Evolutionary conservation across 768 basidiomycete genomes (phyloP).

Genomic region (Russula sp.): DNA sequence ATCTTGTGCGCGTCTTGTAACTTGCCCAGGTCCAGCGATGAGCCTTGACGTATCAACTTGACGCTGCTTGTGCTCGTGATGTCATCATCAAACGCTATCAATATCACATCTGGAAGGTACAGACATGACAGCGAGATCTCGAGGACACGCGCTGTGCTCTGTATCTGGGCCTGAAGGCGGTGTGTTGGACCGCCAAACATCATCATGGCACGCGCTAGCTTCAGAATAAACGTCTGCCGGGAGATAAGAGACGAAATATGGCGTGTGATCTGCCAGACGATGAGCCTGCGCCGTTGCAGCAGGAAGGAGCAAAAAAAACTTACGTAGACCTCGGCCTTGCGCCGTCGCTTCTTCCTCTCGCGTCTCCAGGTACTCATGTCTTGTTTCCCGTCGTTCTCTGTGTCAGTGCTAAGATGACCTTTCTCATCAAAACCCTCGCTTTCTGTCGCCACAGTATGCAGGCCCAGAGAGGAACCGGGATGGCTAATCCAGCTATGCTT

Average conservation of each 20-base stretch:
- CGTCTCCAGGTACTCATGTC: constrained; percentile 30
- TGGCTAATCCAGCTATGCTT: constrained; percentile 26
- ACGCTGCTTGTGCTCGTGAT: constrained; percentile 75
- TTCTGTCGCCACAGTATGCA: constrained; percentile 26
- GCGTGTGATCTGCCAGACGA: constrained; percentile 53
- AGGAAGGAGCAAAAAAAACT: constrained; percentile 25
- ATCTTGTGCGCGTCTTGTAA: constrained; percentile 60
- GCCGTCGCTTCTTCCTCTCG: constrained; percentile 37
- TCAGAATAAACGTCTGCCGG: constrained; percentile 79
- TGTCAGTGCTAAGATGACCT: constrained; percentile 21
- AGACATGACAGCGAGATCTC: constrained; percentile 70
- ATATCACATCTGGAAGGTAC: constrained; percentile 67
- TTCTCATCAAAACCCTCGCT: constrained; percentile 27
- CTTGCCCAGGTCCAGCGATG: constrained; percentile 70
- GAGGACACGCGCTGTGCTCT: constrained; percentile 69
- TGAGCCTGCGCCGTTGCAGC: not conserved
- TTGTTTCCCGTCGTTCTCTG: constrained; percentile 19
- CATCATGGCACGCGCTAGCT: constrained; percentile 81
- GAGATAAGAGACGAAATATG: constrained; percentile 78
- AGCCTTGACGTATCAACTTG: constrained; percentile 68
- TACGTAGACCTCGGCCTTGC: constrained; percentile 69
- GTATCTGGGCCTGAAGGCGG: constrained; percentile 74
- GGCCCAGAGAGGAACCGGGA: constrained; percentile 26
- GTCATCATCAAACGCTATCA: constrained; percentile 77
- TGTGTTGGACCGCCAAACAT: constrained; percentile 83